Percentiles rank a stretch among this genome's conserved stretches.
These are phyloP conservation scores for Endotrypanum monterogeii DNA, from an alignment of 208 protist genomes.

Conservation along the genomic window DNA sequence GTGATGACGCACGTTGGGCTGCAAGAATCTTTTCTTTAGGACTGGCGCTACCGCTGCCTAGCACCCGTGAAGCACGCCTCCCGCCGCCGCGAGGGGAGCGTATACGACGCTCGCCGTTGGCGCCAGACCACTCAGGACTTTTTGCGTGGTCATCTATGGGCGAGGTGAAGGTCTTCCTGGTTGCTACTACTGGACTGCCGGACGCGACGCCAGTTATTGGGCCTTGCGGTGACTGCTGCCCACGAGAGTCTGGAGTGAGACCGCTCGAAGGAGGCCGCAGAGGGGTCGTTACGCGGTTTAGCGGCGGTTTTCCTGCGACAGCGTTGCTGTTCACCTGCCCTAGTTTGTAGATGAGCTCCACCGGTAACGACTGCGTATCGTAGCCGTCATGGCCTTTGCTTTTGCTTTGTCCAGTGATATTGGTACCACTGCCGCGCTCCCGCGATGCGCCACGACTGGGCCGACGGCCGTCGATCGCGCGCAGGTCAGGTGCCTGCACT, in stretches of 20 bases:
- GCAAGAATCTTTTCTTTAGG: slow-evolving; percentile 1
- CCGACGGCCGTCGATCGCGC: slow-evolving; percentile 10
- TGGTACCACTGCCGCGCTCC: slow-evolving; percentile 4
- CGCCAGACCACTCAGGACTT: background rate
- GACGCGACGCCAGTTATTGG: background rate
- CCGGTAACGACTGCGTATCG: slow-evolving; percentile 71
- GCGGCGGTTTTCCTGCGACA: slow-evolving; percentile 12
- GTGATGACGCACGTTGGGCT: slow-evolving; percentile 1
- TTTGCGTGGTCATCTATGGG: background rate
- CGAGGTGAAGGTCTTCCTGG: slow-evolving; percentile 1
- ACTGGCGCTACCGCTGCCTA: slow-evolving; percentile 4
- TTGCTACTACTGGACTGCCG: slow-evolving; percentile 10
- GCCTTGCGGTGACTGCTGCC: slow-evolving; percentile 12
- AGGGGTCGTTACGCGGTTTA: slow-evolving; percentile 12
- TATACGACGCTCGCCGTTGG: background rate
- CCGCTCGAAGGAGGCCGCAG: slow-evolving; percentile 17
- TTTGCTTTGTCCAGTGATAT: background rate
- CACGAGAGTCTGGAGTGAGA: slow-evolving; percentile 13
- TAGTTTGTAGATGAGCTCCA: slow-evolving; percentile 58
- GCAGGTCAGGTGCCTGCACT: slow-evolving; percentile 9
- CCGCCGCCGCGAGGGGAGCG: background rate
- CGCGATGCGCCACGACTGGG: slow-evolving; percentile 7
- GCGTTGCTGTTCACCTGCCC: slow-evolving; percentile 18
- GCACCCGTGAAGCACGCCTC: slow-evolving; percentile 1
- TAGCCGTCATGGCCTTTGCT: slow-evolving; percentile 24